Evolutionary conservation across 306 rosid genomes (phyloP), one percentile per base, ranked within the genome.

Genomic region (Prosopis cineraria): DNA sequence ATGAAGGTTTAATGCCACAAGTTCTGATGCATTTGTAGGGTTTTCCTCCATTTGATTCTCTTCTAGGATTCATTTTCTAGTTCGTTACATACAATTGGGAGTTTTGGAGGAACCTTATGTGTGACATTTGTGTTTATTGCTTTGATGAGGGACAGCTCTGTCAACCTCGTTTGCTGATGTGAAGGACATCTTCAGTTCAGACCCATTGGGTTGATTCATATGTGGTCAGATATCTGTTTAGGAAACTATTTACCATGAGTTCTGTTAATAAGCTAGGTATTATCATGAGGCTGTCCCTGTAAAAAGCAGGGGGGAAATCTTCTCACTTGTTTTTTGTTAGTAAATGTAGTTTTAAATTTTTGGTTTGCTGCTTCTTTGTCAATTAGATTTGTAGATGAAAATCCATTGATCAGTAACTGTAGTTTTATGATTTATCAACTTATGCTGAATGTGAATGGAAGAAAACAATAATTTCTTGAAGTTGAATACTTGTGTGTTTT

Each of bases 321-420:
- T 56, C 58, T 63, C 33, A 8, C 53, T 27, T 48, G 19, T 36
- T 64, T 45, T 70, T 24, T 31, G 36, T 47, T 71, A 11, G 53
- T 56, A 79, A 13, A 41, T 74, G 17, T 63, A 53, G 67, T 45
- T 72, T 45, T 36, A 30, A 31, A n/a, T 24, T 70, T 79, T 76
- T 70, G 74, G 33, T 40, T 81, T 70, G 43, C 69, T 70, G 20
- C 34, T 52, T 47, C 58, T 41, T 24, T 77, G 82, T 72, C 76
- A 45, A 67, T 69, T 77, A 84, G 48, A 68, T 43, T 63, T 81
- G 44, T 29, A 16, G 78, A 68, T 68, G 80, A 48, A 73, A 70
- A 41, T 14, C 25, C 39, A 41, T 68, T 43, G 36, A 41, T 44
- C 9, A 8, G 40, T 70, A n/a, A 47, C 43, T 70, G 10, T 47